Evolutionary conservation across 106 monocot species (phyloP).

Genomic region (Dendrobium huoshanense): DNA sequence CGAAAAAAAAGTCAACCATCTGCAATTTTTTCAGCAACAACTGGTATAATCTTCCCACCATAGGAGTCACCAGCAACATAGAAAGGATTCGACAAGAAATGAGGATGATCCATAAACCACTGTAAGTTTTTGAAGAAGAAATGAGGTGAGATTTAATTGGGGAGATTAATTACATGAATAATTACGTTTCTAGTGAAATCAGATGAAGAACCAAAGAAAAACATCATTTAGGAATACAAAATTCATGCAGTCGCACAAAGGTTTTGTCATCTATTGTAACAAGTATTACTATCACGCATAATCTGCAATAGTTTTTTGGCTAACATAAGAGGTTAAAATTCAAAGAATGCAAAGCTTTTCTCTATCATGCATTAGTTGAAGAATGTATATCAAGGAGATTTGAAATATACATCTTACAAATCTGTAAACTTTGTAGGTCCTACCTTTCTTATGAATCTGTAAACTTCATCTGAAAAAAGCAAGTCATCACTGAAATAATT

Average conservation of each 20-base stretch:
- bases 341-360: background rate
- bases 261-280: background rate
- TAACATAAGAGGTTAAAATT: background rate
- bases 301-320: background rate
- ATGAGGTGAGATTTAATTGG: background rate
- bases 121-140: background rate
- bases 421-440: background rate
- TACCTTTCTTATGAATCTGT: slow-evolving; percentile 6
- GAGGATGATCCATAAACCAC: slow-evolving; percentile 5
- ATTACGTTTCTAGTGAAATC: background rate
- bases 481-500: background rate
- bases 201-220: background rate
- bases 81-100: slow-evolving; percentile 6
- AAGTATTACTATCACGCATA: background rate
- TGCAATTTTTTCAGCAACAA: background rate
- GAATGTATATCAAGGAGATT: background rate
- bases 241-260: background rate
- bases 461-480: background rate
- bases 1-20: background rate
- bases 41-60: slow-evolving; percentile 8
- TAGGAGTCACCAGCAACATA: slow-evolving; percentile 15
- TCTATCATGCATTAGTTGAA: background rate
- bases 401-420: background rate
- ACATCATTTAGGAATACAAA: background rate
- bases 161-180: background rate